Conservation (phyloP, 345 rosid species). For the Gossypium thurberi region DNA sequence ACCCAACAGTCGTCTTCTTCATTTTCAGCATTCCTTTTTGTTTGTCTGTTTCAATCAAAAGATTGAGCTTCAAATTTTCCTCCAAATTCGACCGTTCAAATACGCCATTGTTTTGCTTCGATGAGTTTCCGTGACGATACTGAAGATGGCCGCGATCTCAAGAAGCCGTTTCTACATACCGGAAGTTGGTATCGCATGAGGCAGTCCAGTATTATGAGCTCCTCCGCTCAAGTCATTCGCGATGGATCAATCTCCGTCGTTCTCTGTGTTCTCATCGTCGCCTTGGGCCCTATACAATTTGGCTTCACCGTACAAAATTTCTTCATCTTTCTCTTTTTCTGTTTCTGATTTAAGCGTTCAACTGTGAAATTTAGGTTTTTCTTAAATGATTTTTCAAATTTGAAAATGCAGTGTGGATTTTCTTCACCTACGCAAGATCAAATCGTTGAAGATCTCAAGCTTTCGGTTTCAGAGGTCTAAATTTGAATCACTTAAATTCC, state of each 20-base stretch:
- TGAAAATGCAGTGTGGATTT: conserved; percentile 44
- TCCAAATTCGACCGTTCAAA: neutral
- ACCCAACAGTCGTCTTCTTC: neutral
- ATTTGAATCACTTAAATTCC: neutral
- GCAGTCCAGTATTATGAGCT: conserved; percentile 51
- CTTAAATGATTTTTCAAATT: neutral
- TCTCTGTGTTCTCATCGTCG: conserved; percentile 61
- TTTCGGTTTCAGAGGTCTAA: conserved; percentile 51
- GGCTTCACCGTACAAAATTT: conserved; percentile 50
- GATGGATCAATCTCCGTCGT: conserved; percentile 65
- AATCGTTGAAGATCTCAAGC: conserved; percentile 49
- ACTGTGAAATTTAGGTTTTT: neutral
- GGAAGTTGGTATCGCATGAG: conserved; percentile 78
- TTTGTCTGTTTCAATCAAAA: neutral
- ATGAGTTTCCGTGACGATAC: conserved; percentile 54
- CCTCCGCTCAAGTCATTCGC: conserved; percentile 50
- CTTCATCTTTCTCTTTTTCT: neutral
- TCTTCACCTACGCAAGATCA: conserved; percentile 62
- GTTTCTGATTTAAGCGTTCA: neutral
- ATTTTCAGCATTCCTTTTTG: neutral
- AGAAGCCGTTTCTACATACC: conserved; percentile 63
- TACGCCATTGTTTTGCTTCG: neutral
- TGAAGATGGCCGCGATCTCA: conserved; percentile 45
- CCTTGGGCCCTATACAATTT: conserved; percentile 67
- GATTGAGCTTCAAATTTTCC: neutral